A percentile compares a stretch with the other conserved stretches of the same genome.
Evolutionary conservation across 1,284 basidiomycete genomes (phyloP).

Genomic region (Prillingera fragicola): DNA sequence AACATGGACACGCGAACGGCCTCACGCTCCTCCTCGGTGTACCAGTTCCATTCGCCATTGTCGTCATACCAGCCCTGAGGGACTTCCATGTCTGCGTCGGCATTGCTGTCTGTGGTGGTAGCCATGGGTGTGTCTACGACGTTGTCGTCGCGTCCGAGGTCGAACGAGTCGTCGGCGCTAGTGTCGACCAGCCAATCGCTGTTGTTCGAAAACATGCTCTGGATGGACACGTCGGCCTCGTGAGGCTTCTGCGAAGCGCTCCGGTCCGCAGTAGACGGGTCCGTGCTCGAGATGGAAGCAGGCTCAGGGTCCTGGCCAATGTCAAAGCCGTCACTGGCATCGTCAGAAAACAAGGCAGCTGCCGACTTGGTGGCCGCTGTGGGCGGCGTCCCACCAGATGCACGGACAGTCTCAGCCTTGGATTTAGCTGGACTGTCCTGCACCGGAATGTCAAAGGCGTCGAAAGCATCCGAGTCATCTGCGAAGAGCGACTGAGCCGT

Average conservation of each 20-base stretch:
- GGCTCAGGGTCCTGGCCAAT: neutral
- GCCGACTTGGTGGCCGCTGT: too few species aligned
- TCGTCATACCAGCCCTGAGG: slow-evolving; percentile 46
- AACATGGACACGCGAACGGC: slow-evolving; percentile 34
- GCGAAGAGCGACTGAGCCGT: too few species aligned
- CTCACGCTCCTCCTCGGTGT: slow-evolving; percentile 41
- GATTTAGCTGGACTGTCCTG: too few species aligned
- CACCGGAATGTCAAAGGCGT: slow-evolving; percentile 17
- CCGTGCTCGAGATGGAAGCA: slow-evolving; percentile 2
- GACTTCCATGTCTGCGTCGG: slow-evolving; percentile 22
- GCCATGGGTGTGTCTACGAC: neutral
- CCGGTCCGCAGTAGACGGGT: neutral
- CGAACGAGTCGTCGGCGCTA: slow-evolving; percentile 29
- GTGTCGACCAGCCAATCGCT: slow-evolving; percentile 40
- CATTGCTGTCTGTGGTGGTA: neutral
- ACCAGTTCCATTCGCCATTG: slow-evolving; percentile 37
- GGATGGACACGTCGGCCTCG: slow-evolving; percentile 21
- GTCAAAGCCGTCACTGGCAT: slow-evolving; percentile 10
- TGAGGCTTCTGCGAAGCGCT: slow-evolving; percentile 8
- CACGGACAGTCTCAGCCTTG: too few species aligned
- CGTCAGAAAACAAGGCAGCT: slow-evolving; percentile 2
- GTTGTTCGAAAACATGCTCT: slow-evolving; percentile 26
- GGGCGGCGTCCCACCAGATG: too few species aligned
- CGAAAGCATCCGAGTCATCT: slow-evolving; percentile 1
- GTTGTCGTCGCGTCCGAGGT: slow-evolving; percentile 8